Evolutionary conservation across 2,329 filamentous ascomycete genomes (phyloP).

Genomic region (Hymenoscyphus salicellus): DNA sequence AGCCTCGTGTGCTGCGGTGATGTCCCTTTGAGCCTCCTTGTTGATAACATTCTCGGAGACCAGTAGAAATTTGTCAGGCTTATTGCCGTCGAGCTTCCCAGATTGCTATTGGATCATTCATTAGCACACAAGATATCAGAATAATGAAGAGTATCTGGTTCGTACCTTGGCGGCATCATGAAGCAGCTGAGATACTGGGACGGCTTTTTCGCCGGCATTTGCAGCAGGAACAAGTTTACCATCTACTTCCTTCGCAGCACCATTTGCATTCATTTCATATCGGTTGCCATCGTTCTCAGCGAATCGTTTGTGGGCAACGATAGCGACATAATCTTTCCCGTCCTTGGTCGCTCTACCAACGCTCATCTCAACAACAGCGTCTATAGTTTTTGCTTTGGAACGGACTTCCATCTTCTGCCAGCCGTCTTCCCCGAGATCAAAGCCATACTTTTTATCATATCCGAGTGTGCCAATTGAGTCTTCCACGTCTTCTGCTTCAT

Average conservation of each 20-base stretch:
- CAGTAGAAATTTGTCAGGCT: background rate
- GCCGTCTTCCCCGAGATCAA: background rate
- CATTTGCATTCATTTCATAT: background rate
- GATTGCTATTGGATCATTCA: background rate
- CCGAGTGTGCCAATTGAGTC: background rate
- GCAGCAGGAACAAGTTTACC: background rate
- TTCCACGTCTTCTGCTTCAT: background rate
- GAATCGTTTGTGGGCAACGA: constrained; percentile 3
- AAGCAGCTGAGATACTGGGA: background rate
- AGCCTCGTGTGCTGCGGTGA: background rate
- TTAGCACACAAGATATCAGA: background rate
- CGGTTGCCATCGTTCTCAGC: background rate
- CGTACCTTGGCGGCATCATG: constrained; percentile 1
- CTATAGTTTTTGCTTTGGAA: background rate
- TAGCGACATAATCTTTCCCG: constrained; percentile 1
- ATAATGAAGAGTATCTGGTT: background rate
- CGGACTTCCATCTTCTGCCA: background rate
- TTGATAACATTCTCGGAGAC: constrained; percentile 1
- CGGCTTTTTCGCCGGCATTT: background rate
- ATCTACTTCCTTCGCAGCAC: background rate
- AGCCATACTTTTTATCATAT: background rate
- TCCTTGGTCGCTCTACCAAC: background rate
- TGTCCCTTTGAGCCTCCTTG: background rate
- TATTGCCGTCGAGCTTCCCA: background rate
- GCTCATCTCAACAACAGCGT: background rate